These are phyloP conservation scores for Trichothecium sympodiale DNA, from an alignment of 2,329 filamentous ascomycete species.

Conservation along the genomic window DNA sequence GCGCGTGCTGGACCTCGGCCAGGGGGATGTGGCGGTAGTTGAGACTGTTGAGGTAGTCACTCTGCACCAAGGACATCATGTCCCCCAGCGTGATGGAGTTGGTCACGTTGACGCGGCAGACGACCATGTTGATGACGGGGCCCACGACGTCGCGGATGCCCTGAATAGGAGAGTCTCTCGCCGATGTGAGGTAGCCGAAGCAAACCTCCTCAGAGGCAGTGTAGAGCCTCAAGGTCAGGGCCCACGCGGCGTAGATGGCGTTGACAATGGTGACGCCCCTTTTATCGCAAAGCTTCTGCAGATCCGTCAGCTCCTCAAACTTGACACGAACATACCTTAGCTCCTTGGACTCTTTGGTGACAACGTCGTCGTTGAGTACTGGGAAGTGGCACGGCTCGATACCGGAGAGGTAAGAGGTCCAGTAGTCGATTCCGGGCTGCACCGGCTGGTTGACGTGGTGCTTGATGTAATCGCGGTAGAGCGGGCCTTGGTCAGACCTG, in stretches of 20 bases:
- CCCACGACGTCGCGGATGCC: constrained; percentile 37
- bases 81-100: constrained; percentile 10
- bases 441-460: constrained; percentile 6
- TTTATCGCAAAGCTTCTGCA: constrained; percentile 3
- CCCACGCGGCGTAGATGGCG: constrained; percentile 13
- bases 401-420: constrained; percentile 9
- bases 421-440: constrained; percentile 10
- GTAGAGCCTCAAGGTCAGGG: constrained; percentile 17
- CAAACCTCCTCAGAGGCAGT: constrained; percentile 34
- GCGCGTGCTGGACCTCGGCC: constrained; percentile 11
- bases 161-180: constrained; percentile 36
- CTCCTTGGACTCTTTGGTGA: constrained; percentile 6
- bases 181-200: constrained; percentile 42
- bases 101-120: constrained; percentile 32
- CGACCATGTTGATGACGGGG: constrained; percentile 45
- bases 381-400: constrained; percentile 12
- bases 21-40: constrained; percentile 3
- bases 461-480: constrained; percentile 9
- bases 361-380: background rate
- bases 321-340: constrained; percentile 9
- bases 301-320: constrained; percentile 7
- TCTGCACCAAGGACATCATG: constrained; percentile 25
- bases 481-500: background rate
- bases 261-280: constrained; percentile 4
- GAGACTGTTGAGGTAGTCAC: constrained; percentile 4